Evolutionary conservation across 139 green algal genomes (phyloP).

Genomic region (Astrephomene gubernaculifera): DNA sequence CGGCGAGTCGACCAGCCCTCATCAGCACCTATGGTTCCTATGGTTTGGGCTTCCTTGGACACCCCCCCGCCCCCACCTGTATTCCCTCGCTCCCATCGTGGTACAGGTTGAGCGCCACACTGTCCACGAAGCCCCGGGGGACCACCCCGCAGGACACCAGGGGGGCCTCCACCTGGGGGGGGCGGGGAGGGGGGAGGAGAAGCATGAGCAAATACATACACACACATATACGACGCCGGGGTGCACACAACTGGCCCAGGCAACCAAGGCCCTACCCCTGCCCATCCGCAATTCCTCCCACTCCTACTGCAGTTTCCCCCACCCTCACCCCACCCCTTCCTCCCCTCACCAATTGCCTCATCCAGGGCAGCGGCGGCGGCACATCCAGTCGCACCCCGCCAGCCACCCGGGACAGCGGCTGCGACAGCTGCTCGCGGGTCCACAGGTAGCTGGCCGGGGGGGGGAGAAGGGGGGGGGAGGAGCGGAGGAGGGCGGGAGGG

Average conservation of each 20-base stretch:
- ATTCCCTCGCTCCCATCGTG: conserved; percentile 84
- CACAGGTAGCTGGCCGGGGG: conserved; percentile 67
- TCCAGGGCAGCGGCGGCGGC: conserved; percentile 61
- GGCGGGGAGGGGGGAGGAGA: not conserved
- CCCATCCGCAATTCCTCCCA: too few relatives aligned
- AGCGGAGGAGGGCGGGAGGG: not conserved
- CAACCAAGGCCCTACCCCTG: too few relatives aligned
- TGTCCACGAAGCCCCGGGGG: conserved; percentile 66
- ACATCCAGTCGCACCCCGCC: conserved; percentile 76
- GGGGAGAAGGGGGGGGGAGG: not conserved
- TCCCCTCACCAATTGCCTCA: conserved; percentile 34
- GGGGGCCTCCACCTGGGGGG: conserved; percentile 58
- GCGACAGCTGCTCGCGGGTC: conserved; percentile 74
- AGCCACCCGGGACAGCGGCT: conserved; percentile 52
- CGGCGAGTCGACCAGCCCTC: too few relatives aligned
- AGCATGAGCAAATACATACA: not conserved
- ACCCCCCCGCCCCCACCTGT: conserved; percentile 45
- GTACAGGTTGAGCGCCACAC: conserved; percentile 79
- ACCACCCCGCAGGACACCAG: conserved; percentile 61
- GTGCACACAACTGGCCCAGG: too few relatives aligned
- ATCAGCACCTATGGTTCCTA: too few relatives aligned
- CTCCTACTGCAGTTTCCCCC: too few relatives aligned
- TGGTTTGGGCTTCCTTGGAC: too few relatives aligned
- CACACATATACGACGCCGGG: too few relatives aligned
- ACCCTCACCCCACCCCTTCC: not conserved